Evolutionary conservation across 1,284 basidiomycete genomes (phyloP).

Genomic region (Omphalotus olearius): DNA sequence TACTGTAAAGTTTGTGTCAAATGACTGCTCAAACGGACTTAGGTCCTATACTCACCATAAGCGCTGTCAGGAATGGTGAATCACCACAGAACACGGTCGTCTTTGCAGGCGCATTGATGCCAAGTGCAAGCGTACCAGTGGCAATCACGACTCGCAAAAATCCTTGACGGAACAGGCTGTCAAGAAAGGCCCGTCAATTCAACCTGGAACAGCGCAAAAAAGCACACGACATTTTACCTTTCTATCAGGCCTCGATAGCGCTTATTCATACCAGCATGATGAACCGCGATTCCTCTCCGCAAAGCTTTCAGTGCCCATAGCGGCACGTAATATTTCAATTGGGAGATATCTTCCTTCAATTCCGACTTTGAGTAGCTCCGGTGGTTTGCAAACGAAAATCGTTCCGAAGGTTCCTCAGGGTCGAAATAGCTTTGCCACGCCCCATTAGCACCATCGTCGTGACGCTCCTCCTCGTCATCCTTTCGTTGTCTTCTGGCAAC

Average conservation of each 20-base stretch:
- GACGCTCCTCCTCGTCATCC: conserved; percentile 29
- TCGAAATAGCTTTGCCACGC: conserved; percentile 54
- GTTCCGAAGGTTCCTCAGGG: conserved; percentile 48
- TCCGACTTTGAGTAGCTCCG: conserved; percentile 34
- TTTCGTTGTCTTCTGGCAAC: conserved; percentile 31
- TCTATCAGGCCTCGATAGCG: conserved; percentile 57
- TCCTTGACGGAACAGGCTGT: conserved; percentile 55
- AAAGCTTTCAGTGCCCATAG: conserved; percentile 48
- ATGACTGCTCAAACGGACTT: not conserved
- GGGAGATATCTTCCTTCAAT: conserved; percentile 43
- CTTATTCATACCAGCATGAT: conserved; percentile 68
- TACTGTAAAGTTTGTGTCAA: conserved; percentile 37
- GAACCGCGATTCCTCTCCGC: conserved; percentile 59
- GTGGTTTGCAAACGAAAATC: conserved; percentile 57
- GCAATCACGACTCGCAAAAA: conserved; percentile 62
- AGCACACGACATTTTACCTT: conserved; percentile 33
- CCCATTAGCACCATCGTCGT: conserved; percentile 24
- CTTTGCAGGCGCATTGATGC: conserved; percentile 70
- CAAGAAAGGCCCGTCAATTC: too few species aligned
- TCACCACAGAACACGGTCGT: conserved; percentile 67
- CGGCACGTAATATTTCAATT: conserved; percentile 25
- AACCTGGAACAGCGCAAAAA: not conserved
- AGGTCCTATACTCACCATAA: conserved; percentile 40
- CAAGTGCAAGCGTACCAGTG: conserved; percentile 67
- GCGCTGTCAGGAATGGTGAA: conserved; percentile 59